Conservation (phyloP, 1,139 yeast species). For the Yamadazyma dushanensis region DNA sequence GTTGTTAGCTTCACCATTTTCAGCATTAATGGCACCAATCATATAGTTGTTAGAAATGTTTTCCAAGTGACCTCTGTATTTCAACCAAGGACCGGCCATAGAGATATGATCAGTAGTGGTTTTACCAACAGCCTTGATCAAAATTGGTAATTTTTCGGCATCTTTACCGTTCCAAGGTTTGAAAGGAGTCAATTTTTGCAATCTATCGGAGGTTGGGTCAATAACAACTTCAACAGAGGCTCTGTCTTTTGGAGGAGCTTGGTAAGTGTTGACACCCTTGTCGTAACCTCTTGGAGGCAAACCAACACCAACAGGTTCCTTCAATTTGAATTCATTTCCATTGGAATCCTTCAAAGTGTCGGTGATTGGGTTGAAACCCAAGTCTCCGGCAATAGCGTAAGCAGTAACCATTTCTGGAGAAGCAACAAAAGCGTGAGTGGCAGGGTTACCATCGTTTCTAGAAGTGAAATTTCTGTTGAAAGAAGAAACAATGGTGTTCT, state of each 20-base stretch:
- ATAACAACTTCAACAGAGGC: slow-evolving; percentile 70
- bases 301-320: slow-evolving; percentile 90
- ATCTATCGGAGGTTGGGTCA: slow-evolving; percentile 74
- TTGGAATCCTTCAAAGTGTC: slow-evolving; percentile 91
- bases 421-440: slow-evolving; percentile 96
- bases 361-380: slow-evolving; percentile 96
- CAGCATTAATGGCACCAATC: slow-evolving; percentile 99
- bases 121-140: slow-evolving; percentile 96
- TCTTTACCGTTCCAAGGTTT: slow-evolving; percentile 93
- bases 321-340: slow-evolving; percentile 93
- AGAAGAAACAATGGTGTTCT: slow-evolving; percentile 96
- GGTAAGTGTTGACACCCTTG: slow-evolving; percentile 93
- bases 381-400: slow-evolving; percentile 94
- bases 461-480: slow-evolving; percentile 99
- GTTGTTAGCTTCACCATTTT: slow-evolving; percentile 92
- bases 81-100: slow-evolving; percentile 99
- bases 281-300: slow-evolving; percentile 93
- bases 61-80: slow-evolving; percentile 99
- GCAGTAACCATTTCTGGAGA: slow-evolving; percentile 98
- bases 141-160: slow-evolving; percentile 83
- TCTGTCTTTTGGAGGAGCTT: slow-evolving; percentile 95
- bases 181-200: slow-evolving; percentile 52
- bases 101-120: slow-evolving; percentile 99
- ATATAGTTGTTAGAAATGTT: slow-evolving; percentile 98
- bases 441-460: slow-evolving; percentile 99